phyloP scores from a whole-genome alignment of 2,329 filamentous ascomycete species.

The Alternaria sp. region DNA sequence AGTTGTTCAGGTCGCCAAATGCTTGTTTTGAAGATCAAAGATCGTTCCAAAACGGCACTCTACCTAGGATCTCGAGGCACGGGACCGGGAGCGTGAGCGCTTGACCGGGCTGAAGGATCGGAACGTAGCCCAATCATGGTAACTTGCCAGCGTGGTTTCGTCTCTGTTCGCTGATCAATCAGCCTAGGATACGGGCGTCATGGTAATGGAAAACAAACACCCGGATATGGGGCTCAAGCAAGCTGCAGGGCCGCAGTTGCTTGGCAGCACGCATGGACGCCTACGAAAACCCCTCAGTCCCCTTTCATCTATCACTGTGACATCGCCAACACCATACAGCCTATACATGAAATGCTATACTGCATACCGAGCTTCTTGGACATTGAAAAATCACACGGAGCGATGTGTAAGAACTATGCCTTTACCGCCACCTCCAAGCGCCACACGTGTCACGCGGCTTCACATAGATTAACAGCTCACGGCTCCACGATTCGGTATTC shows the following conservation, averaged over 20 bases:
- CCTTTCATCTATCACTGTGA: slow-evolving; percentile 17
- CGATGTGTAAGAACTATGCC: not conserved
- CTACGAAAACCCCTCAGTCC: slow-evolving; percentile 6
- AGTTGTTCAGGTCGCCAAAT: not conserved
- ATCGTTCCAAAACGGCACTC: not conserved
- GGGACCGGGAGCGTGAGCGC: not conserved
- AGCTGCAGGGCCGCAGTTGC: slow-evolving; percentile 7
- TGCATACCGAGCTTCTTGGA: slow-evolving; percentile 10
- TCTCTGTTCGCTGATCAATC: not conserved
- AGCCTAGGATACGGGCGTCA: not conserved
- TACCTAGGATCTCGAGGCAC: not conserved
- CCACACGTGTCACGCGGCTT: slow-evolving; percentile 21
- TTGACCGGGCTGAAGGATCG: slow-evolving; percentile 3
- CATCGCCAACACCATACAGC: not conserved
- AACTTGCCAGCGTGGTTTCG: not conserved
- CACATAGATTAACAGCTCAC: slow-evolving; percentile 19
- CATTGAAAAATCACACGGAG: not conserved
- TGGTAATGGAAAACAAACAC: not conserved
- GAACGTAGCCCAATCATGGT: not conserved
- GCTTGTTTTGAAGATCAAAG: not conserved
- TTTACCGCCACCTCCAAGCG: slow-evolving; percentile 8
- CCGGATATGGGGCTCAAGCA: slow-evolving; percentile 8
- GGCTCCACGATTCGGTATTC: slow-evolving; percentile 14
- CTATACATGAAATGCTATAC: not conserved
- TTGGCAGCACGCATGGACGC: slow-evolving; percentile 10